phyloP scores from a whole-genome alignment of 352 stramenopile genomes.

The Thraustochytrium striatum region DNA sequence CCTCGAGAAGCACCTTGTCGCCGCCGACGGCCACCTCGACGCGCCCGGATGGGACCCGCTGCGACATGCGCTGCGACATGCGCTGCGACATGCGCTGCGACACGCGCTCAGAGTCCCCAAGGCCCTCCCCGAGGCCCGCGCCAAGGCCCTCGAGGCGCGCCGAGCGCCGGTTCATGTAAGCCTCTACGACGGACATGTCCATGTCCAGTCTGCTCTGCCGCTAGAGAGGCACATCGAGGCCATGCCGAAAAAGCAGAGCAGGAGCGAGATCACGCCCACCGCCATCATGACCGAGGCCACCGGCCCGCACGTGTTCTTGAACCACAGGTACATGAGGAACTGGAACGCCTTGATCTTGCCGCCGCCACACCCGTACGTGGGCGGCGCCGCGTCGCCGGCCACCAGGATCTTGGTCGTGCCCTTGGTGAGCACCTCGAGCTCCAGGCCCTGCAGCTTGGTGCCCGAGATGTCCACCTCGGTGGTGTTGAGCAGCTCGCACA shows the following conservation, averaged over 20 bases:
- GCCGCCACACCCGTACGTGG: constrained; percentile 13
- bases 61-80: too few species aligned
- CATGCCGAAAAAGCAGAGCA: background rate
- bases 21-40: too few species aligned
- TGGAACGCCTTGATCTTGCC: constrained; percentile 45
- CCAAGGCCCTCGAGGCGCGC: too few species aligned
- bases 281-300: background rate
- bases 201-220: too few species aligned
- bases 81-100: too few species aligned
- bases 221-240: background rate
- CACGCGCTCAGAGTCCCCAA: too few species aligned
- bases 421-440: constrained; percentile 3
- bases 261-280: background rate
- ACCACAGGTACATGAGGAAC: constrained; percentile 18
- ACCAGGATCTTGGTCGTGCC: background rate
- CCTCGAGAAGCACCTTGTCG: too few species aligned
- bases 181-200: too few species aligned
- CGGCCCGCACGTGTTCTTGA: background rate
- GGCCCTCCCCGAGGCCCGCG: too few species aligned
- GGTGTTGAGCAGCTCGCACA: constrained; percentile 16
- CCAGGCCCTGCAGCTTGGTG: background rate
- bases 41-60: too few species aligned
- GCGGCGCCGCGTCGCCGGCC: background rate
- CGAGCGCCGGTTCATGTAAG: too few species aligned
- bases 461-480: constrained; percentile 1